Evolutionary conservation across 2,329 filamentous ascomycete species (phyloP), one percentile per base, ranked within the genome.

Genomic region (Hypoxylon sp.): DNA sequence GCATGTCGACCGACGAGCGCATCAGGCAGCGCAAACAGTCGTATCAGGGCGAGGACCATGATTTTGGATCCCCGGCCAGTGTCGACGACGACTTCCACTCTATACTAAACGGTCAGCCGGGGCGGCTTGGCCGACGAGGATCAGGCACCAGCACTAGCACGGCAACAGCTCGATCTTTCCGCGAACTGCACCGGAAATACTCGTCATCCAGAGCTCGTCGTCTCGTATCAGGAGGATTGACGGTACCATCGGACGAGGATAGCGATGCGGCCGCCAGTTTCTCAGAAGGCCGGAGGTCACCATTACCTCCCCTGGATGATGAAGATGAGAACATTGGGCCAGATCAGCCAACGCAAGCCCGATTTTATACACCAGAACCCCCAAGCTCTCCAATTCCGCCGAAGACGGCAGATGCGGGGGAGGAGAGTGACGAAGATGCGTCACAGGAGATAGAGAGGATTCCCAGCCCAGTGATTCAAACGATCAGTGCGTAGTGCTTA

Each of bases 1-100:
- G 82, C 51, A 83, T 92, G 72, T 81, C 87, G 1, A 80, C 84
- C 0, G 89, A 93, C 54, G 88, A 92, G 64, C 84, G 87, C 26
- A 73, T 90, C 30, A 82, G 85, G 49, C 75, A 86, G 37, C 80
- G 86, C 45, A 89, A 81, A 59, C 72, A 75, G 31, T 70, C 74
- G 4, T 73, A 76, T 35, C 73, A 71, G 34, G 69, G 73, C 32
- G 74, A 75, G 20, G 66, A 72, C 63, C 67, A n/a, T 16, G 56
- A 49, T 12, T 29, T 57, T 6, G 56, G 65, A 9, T 75, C 74
- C 3, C 69, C 73, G 3, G 59, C 67, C 11, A 74, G 68, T 48
- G 65, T 64, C 13, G 72, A 75, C 20, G 72, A 75, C 20, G 74
- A 85, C 61, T 83, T 79, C 49, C 75, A 77, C 32, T 80, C 80